phyloP scores from a whole-genome alignment of 139 green algal species.

The Spirogloea muscicola region DNA sequence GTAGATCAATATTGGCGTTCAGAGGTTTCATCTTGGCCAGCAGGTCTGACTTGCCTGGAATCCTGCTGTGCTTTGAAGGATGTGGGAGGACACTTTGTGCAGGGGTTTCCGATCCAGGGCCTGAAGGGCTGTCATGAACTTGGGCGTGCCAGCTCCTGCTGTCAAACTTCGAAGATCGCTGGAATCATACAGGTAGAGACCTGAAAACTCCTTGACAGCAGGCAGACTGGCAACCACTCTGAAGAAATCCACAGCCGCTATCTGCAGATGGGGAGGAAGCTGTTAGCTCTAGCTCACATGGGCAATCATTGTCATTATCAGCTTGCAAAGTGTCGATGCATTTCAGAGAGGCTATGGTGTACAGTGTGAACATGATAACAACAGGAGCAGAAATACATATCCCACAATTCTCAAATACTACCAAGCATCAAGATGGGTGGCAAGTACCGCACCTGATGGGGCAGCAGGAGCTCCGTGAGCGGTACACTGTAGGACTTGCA shows the following conservation, averaged over 20 bases:
- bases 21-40: too few species aligned
- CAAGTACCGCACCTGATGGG: conserved; percentile 1
- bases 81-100: conserved; percentile 28
- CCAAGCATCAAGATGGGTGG: background rate
- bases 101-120: conserved; percentile 26
- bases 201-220: background rate
- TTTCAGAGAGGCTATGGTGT: background rate
- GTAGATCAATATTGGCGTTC: too few species aligned
- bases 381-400: background rate
- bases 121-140: conserved; percentile 3
- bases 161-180: background rate
- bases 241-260: conserved; percentile 36
- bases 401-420: too few species aligned
- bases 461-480: conserved; percentile 35
- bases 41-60: too few species aligned
- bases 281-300: background rate
- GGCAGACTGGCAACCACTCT: conserved; percentile 17
- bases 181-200: conserved; percentile 31
- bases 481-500: conserved; percentile 31
- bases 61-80: conserved; percentile 13
- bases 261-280: background rate
- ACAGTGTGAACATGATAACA: background rate
- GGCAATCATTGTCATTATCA: background rate
- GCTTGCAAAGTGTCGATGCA: background rate
- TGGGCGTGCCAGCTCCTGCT: background rate